Evolutionary conservation across 805 yeast species (phyloP), one percentile per base, ranked within the genome.

Genomic region (Kodamaea nitidulidarum): DNA sequence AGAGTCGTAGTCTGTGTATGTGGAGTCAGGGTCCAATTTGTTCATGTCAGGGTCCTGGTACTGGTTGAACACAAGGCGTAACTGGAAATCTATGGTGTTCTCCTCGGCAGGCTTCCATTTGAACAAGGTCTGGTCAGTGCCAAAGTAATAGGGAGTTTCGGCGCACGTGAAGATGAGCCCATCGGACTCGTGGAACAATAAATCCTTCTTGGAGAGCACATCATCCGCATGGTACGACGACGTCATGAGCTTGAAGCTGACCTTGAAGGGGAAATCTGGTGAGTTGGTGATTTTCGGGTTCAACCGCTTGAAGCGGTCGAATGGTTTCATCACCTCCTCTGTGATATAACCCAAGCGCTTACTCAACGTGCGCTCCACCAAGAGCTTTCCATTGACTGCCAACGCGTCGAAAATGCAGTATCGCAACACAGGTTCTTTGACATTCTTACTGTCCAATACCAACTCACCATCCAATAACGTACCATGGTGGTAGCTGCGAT

Each of bases 21-120:
- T 78, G 42, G 84, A 75, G 44, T 76, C 80, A 1, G 84, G 81
- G 56, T 81, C 83, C 44, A 78, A 76, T 30, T 78, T 76, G 31
- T 78, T 80, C 51, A 82, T 64, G 40, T 80, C 85, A 4, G 75
- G 75, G 55, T 84, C 91, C 33, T 73, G 73, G 49, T 49, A 79
- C 7, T 61, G 49, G 12, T 80, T 77, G 51, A 86, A 85, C 25
- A 73, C 72, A 42, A 88, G 60, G 24, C 71, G 70, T 43, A 93
- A 60, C 55, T 81, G 81, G 62, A 87, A 93, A 61, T 93, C 99
- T 32, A 95, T 78, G 0, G 97, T 84, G 52, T 93, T 95, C 60
- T 91, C 98, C 46, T 86, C 86, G 9, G 95, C 87, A 2, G 98
- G 98, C 55, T 93, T 93, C 99, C 99, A 93, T 62, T 95, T 93